Base-by-base conservation (phyloP, 2,329 filamentous ascomycete genomes). In the Fusarium continuum region DNA sequence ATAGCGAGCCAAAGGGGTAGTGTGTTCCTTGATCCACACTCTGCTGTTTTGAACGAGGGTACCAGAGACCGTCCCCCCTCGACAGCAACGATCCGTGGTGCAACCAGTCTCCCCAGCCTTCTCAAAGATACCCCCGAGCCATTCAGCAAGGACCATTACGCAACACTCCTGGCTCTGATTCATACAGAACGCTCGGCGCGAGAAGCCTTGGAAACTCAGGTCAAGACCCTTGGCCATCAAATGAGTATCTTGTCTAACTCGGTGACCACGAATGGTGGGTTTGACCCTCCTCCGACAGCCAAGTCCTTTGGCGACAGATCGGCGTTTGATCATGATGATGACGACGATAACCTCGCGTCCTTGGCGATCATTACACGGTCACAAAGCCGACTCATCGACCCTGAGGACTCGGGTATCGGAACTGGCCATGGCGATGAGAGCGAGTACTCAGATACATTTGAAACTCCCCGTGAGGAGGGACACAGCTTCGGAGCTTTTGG, bases 111-210 rank as follows among this genome's bases (percentile, higher is more conserved):
- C 36, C 80, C 82, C 1, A 72, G 74, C 5, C 54, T 82, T 6
- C 68, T 75, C 4, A 75, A 72, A 29, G 75, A 77, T 11, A 65
- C 63, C 4, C 49, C 68, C 7, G 73, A 71, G 8, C 55, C 72
- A 2, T 74, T 80, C 19, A 77, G 77, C 3, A 69, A 74, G 14
- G 81, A 85, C 43, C 80, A 85, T 44, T 84, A 84, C 58, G 77
- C 77, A 7, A 79, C 77, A 3, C 76, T 88, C 14, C 71, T 82
- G 23, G 77, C 80, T 14, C 77, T 88, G 51, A 77, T 89, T 22
- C 79, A 86, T 53, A 78, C 79, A 2, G 87, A 89, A 70, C 84
- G 85, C 22, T 79, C 79, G 1, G 83, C 83, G 6, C 80, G 87
- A 6, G 77, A 82, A 52, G 77, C 80, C 5, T 79, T 89, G 5